A percentile compares a stretch with the other conserved stretches of the same genome.
phyloP scores from a whole-genome alignment of 805 yeast genomes.

The Candida yuanshanica region DNA sequence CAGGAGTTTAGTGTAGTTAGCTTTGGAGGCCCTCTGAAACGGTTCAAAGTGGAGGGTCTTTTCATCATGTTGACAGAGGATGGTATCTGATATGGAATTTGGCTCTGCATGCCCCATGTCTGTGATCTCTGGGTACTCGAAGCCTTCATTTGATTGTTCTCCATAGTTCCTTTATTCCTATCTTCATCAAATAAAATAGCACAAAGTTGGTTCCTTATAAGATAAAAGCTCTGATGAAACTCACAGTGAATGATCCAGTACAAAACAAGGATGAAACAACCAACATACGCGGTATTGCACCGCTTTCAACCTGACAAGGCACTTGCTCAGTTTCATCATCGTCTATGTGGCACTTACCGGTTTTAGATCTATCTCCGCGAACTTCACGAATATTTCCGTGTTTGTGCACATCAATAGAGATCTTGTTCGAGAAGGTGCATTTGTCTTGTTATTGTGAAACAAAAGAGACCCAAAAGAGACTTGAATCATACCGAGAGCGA shows the following conservation, averaged over 20 bases:
- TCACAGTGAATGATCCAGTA: neutral
- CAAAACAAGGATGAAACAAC: neutral
- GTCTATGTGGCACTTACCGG: neutral
- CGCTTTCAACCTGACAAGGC: no score
- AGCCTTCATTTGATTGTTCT: neutral
- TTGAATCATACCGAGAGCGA: neutral
- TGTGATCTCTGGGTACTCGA: neutral
- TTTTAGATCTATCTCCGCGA: neutral
- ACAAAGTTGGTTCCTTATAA: no score
- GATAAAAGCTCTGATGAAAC: neutral
- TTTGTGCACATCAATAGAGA: neutral
- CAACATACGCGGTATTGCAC: no score
- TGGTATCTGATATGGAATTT: neutral
- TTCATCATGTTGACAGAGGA: neutral
- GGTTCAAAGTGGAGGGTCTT: constrained; percentile 1
- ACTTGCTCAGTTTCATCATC: no score
- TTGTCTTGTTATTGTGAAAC: neutral
- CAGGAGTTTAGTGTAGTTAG: constrained; percentile 3
- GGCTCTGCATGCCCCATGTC: neutral
- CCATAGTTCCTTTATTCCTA: neutral
- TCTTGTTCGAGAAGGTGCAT: no score
- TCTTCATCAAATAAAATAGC: no score
- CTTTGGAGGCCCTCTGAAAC: constrained; percentile 2
- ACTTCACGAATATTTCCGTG: neutral
- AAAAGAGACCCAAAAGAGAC: neutral